These are phyloP conservation scores for Colletotrichum sp. DNA, from an alignment of 2,329 filamentous ascomycete species.

Conservation along the genomic window DNA sequence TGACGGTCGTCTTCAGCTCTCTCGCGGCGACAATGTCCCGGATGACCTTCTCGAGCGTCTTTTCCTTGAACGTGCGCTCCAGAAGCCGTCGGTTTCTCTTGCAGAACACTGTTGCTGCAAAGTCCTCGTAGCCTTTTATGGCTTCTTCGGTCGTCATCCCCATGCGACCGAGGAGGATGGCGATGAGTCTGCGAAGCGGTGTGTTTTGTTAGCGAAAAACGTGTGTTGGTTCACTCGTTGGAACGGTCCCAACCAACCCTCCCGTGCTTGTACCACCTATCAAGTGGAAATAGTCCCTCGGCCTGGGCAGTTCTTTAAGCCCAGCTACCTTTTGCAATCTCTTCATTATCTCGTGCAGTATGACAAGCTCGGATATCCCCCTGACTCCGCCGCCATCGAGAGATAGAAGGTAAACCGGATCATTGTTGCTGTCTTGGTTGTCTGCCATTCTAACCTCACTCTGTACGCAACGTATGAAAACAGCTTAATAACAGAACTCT, in stretches of 20 bases:
- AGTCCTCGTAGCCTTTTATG: slow-evolving; percentile 41
- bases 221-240: background rate
- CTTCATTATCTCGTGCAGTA: slow-evolving; percentile 30
- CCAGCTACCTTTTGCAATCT: slow-evolving; percentile 15
- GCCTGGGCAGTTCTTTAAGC: slow-evolving; percentile 23
- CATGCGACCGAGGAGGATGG: slow-evolving; percentile 51
- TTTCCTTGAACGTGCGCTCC: slow-evolving; percentile 14
- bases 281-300: slow-evolving; percentile 31
- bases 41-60: slow-evolving; percentile 34
- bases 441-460: background rate
- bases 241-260: slow-evolving; percentile 19
- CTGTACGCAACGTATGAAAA: background rate
- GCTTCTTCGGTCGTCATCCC: slow-evolving; percentile 48
- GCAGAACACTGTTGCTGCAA: slow-evolving; percentile 40
- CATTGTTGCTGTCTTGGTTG: background rate
- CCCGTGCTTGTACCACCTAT: slow-evolving; percentile 35
- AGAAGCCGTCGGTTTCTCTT: slow-evolving; percentile 25
- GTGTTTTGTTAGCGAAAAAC: background rate
- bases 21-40: slow-evolving; percentile 23
- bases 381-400: slow-evolving; percentile 6
- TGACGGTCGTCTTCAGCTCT: slow-evolving; percentile 11
- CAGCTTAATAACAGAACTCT: background rate
- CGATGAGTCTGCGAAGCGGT: slow-evolving; percentile 40
- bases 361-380: slow-evolving; percentile 28
- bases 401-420: slow-evolving; percentile 13